A percentile compares a stretch with the other conserved stretches of the same genome.
Evolutionary conservation across 73 alveolate species (phyloP).

Genomic region (Paramecium octaurelia): DNA sequence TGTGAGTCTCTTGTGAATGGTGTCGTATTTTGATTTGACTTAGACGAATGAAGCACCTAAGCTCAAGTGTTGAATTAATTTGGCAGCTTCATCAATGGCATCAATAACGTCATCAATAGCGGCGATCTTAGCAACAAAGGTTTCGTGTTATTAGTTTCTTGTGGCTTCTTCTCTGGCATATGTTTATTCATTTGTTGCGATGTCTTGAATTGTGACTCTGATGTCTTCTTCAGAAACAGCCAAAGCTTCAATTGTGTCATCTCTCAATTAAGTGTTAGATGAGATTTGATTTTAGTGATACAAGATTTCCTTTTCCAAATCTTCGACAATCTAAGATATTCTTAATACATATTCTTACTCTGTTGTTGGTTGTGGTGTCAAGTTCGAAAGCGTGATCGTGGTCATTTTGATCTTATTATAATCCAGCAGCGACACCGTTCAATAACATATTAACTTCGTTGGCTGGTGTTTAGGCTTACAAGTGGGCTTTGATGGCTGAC

Average conservation of each 20-base stretch:
- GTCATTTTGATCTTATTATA: conserved; percentile 9
- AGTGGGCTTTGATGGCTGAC: conserved; percentile 44
- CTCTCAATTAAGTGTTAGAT: conserved; percentile 47
- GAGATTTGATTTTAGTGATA: conserved; percentile 17
- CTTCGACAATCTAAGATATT: background rate
- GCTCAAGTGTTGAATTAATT: conserved; percentile 46
- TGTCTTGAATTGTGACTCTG: conserved; percentile 43
- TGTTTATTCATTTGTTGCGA: conserved; percentile 39
- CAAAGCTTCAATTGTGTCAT: conserved; percentile 41
- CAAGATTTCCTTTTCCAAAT: conserved; percentile 20
- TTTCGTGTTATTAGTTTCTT: conserved; percentile 29
- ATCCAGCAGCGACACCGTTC: conserved; percentile 48
- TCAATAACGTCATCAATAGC: conserved; percentile 56
- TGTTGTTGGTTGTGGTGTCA: background rate
- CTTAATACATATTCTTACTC: background rate
- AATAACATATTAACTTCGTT: conserved; percentile 30
- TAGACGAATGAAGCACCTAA: conserved; percentile 61
- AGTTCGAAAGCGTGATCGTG: conserved; percentile 3
- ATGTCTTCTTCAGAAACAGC: conserved; percentile 50
- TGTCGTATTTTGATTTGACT: conserved; percentile 52
- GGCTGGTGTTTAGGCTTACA: conserved; percentile 51
- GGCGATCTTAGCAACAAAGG: conserved; percentile 31
- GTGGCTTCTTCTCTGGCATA: conserved; percentile 55
- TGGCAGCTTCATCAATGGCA: conserved; percentile 64
- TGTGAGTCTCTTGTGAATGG: conserved; percentile 42